Conservation (phyloP, 805 yeast genomes). For the Candida patagonica region DNA sequence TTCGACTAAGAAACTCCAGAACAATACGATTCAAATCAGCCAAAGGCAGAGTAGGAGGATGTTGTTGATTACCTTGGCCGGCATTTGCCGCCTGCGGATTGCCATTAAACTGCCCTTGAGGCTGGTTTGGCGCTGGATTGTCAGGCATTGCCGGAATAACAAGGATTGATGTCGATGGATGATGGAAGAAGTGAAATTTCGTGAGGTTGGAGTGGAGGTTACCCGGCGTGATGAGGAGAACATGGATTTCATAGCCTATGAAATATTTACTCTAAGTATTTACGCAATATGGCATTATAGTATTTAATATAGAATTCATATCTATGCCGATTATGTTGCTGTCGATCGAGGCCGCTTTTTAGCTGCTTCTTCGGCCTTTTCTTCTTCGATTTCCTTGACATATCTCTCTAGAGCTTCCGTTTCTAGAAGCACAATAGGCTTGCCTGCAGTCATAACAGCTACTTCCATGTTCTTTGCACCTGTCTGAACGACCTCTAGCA, state of each 20-base stretch:
- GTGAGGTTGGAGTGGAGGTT: not conserved
- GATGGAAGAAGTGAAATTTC: not conserved
- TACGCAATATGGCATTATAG: too few relatives aligned
- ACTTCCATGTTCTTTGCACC: constrained; percentile 96
- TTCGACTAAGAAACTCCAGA: constrained; percentile 81
- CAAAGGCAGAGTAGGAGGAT: constrained; percentile 35
- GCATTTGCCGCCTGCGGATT: constrained; percentile 1
- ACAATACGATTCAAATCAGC: constrained; percentile 89
- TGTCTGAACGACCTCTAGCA: constrained; percentile 94
- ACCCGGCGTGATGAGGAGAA: too few relatives aligned
- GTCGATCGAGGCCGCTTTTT: constrained; percentile 41
- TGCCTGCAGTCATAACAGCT: constrained; percentile 69
- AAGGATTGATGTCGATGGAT: not conserved
- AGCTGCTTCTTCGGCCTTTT: constrained; percentile 75
- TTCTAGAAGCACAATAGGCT: constrained; percentile 45
- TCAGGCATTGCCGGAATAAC: not conserved
- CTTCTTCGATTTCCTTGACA: constrained; percentile 79
- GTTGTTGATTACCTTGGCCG: constrained; percentile 14
- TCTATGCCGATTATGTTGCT: not conserved
- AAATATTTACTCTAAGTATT: too few relatives aligned
- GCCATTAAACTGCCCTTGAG: constrained; percentile 2
- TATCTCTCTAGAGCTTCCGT: constrained; percentile 64
- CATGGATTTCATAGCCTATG: too few relatives aligned
- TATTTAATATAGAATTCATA: too few relatives aligned
- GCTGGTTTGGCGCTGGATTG: not conserved